These are phyloP conservation scores for Alternaria incomplexa DNA, from an alignment of 2,329 filamentous ascomycete genomes.

Conservation along the genomic window DNA sequence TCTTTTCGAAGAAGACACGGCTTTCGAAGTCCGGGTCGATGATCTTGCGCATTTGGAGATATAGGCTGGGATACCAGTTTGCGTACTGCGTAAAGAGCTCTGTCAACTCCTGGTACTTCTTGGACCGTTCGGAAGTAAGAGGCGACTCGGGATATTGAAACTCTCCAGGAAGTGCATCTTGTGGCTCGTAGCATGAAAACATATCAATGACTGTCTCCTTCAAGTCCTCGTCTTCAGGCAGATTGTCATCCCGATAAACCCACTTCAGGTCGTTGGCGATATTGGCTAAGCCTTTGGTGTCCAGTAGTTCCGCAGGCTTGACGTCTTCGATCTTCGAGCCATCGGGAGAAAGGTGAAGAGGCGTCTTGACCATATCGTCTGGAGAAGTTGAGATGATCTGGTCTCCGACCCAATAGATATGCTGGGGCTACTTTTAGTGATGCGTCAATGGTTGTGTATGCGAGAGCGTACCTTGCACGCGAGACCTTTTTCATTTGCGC, in stretches of 20 bases:
- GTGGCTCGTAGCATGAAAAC: constrained; percentile 47
- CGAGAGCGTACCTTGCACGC: constrained; percentile 42
- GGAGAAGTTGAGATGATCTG: constrained; percentile 38
- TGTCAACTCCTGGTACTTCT: constrained; percentile 41
- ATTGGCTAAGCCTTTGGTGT: constrained; percentile 30
- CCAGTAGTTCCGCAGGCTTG: constrained; percentile 38
- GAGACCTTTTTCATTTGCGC: constrained; percentile 38
- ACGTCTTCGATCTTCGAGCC: constrained; percentile 42
- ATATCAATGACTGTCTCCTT: constrained; percentile 40
- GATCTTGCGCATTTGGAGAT: constrained; percentile 33
- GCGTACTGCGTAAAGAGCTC: constrained; percentile 39
- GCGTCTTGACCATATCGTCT: constrained; percentile 27
- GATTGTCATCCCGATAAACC: constrained; percentile 35
- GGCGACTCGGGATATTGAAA: constrained; percentile 37
- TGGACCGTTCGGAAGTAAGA: constrained; percentile 33
- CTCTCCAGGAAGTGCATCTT: constrained; percentile 42
- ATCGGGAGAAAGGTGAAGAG: constrained; percentile 39
- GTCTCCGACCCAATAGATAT: constrained; percentile 49
- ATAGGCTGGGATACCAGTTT: constrained; percentile 33
- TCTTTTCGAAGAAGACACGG: constrained; percentile 45
- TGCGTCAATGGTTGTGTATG: background rate
- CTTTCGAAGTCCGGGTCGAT: constrained; percentile 42
- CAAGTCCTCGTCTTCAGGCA: constrained; percentile 38
- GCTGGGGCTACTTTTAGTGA: constrained; percentile 28
- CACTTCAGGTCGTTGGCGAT: constrained; percentile 40